Conservation (phyloP, 768 basidiomycete genomes). For the Lyophyllum shimeji region DNA sequence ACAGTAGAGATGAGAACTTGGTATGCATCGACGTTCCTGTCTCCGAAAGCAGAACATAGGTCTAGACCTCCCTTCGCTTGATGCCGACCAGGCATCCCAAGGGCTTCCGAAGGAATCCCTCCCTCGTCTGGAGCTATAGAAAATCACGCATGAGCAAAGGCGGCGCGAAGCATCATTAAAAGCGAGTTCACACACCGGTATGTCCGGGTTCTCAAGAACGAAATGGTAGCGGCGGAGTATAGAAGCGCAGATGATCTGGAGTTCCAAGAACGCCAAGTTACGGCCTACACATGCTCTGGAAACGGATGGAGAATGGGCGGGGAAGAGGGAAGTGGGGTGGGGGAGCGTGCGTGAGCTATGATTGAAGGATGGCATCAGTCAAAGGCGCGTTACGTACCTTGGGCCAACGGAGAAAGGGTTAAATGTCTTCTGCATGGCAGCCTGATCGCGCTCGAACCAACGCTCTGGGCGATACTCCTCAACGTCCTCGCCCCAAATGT, state of each 20-base stretch:
- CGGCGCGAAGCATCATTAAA: constrained; percentile 5
- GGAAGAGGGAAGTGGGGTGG: constrained; percentile 12
- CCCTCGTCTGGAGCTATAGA: constrained; percentile 68
- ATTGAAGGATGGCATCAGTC: background rate
- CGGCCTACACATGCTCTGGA: constrained; percentile 79
- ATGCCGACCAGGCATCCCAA: constrained; percentile 71
- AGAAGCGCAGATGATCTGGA: constrained; percentile 80
- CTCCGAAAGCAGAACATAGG: background rate
- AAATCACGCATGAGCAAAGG: constrained; percentile 6
- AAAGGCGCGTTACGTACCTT: constrained; percentile 39
- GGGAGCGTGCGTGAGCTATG: background rate
- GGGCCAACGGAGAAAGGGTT: constrained; percentile 88
- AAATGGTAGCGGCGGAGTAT: constrained; percentile 76
- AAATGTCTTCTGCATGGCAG: constrained; percentile 66
- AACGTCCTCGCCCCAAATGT: constrained; percentile 77
- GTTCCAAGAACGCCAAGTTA: constrained; percentile 78
- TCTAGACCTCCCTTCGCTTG: constrained; percentile 50
- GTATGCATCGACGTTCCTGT: background rate
- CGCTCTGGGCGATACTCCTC: constrained; percentile 79
- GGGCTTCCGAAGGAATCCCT: constrained; percentile 90
- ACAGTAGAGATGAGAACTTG: background rate
- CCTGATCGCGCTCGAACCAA: constrained; percentile 74
- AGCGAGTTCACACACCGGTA: constrained; percentile 42
- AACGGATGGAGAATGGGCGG: background rate
- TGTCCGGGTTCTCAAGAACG: constrained; percentile 58